phyloP scores from a whole-genome alignment of 2,329 filamentous ascomycete species.

The Stemphylium vesicarium region DNA sequence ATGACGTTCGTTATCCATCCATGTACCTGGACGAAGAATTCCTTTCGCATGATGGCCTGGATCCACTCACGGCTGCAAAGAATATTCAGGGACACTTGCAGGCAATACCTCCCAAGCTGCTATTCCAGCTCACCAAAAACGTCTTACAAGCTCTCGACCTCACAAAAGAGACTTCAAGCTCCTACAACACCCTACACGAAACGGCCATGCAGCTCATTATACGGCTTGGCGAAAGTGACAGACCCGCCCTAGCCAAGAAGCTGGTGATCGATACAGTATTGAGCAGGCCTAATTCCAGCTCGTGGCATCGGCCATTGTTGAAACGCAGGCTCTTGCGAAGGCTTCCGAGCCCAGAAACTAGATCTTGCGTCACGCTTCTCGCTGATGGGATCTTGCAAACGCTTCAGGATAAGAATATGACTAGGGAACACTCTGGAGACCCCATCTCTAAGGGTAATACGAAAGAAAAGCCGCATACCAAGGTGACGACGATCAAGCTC shows the following conservation, averaged over 20 bases:
- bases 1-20: constrained; percentile 39
- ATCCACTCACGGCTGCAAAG: constrained; percentile 6
- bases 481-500: constrained; percentile 53
- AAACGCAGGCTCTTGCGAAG: constrained; percentile 39
- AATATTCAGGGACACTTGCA: constrained; percentile 12
- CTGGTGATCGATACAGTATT: constrained; percentile 39
- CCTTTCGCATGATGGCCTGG: constrained; percentile 21
- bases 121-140: constrained; percentile 22
- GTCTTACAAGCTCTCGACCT: constrained; percentile 16
- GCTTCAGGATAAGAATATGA: constrained; percentile 26
- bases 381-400: constrained; percentile 37
- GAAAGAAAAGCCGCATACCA: constrained; percentile 33
- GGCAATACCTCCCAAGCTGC: constrained; percentile 28
- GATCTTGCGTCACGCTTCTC: constrained; percentile 37
- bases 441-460: too few species aligned
- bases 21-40: constrained; percentile 45
- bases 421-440: background rate
- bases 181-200: constrained; percentile 21
- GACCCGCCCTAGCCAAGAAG: constrained; percentile 37
- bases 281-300: constrained; percentile 47
- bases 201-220: constrained; percentile 33
- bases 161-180: constrained; percentile 4
- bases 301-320: constrained; percentile 52
- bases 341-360: constrained; percentile 40
- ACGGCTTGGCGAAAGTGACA: constrained; percentile 37